Percentiles rank a stretch among this genome's conserved stretches.
Conservation (phyloP, 805 yeast species). For the Wilhelminamyces savonicus region DNA sequence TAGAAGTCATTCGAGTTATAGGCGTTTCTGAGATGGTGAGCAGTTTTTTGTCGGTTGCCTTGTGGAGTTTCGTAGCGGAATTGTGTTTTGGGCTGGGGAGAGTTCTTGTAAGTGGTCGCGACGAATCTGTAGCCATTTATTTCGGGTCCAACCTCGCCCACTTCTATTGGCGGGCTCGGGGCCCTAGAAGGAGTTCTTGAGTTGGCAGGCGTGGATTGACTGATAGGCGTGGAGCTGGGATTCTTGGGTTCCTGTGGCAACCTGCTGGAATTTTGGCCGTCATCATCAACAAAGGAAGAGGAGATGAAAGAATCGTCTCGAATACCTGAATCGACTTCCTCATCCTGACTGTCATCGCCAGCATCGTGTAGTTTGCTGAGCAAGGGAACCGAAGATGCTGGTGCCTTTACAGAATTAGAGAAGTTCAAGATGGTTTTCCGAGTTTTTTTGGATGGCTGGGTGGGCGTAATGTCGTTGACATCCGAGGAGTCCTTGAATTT, state of each 20-base stretch:
- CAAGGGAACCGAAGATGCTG: constrained; percentile 12
- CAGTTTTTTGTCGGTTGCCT: background rate
- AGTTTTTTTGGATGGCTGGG: constrained; percentile 13
- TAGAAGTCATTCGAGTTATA: constrained; percentile 11
- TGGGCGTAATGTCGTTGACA: constrained; percentile 11
- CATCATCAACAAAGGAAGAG: constrained; percentile 2
- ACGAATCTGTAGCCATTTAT: too few species aligned
- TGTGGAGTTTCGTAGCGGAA: background rate
- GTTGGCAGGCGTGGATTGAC: constrained; percentile 38
- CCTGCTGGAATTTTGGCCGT: constrained; percentile 1
- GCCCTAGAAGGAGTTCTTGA: too few species aligned
- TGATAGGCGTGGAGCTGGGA: constrained; percentile 27
- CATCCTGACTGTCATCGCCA: constrained; percentile 3
- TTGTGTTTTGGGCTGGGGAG: background rate
- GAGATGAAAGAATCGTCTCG: constrained; percentile 3
- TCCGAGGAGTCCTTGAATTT: constrained; percentile 14
- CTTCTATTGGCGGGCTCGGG: too few species aligned
- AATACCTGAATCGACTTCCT: constrained; percentile 6
- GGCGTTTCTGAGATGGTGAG: constrained; percentile 15
- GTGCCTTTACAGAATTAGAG: constrained; percentile 23
- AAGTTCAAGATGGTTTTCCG: constrained; percentile 22
- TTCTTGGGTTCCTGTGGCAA: background rate
- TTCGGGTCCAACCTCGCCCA: too few species aligned
- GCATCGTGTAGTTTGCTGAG: constrained; percentile 9
- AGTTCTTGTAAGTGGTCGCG: too few species aligned